A percentile compares a stretch with the other conserved stretches of the same genome.
Conservation (phyloP, 768 basidiomycete genomes). For the Mycena sanguinolenta region DNA sequence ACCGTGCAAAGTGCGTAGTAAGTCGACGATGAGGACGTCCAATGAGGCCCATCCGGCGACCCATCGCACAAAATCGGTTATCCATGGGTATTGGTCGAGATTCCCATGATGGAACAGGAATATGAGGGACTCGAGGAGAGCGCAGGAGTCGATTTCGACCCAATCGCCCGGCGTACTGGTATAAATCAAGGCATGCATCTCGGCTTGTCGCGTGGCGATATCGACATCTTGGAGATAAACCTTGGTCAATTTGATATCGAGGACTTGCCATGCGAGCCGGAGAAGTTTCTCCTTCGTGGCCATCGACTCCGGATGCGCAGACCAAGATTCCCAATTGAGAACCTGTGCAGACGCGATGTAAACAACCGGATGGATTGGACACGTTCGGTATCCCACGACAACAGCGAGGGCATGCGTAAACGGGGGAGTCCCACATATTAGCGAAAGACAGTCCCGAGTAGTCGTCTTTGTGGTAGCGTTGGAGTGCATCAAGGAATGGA, state of each 20-base stretch:
- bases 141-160: slow-evolving; percentile 4
- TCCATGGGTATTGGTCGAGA: slow-evolving; percentile 6
- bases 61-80: slow-evolving; percentile 9
- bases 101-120: not conserved
- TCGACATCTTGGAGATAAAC: slow-evolving; percentile 16
- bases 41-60: not conserved
- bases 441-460: slow-evolving; percentile 1
- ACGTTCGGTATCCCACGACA: not conserved
- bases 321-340: slow-evolving; percentile 2
- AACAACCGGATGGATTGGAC: slow-evolving; percentile 1
- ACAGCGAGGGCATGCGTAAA: slow-evolving; percentile 10
- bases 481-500: slow-evolving; percentile 8
- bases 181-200: not conserved
- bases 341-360: not conserved
- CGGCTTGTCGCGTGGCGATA: not conserved
- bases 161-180: not conserved
- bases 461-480: slow-evolving; percentile 10
- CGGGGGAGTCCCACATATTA: slow-evolving; percentile 21
- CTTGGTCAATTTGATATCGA: slow-evolving; percentile 18
- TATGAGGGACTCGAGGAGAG: slow-evolving; percentile 15
- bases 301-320: not conserved
- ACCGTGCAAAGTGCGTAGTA: slow-evolving; percentile 2
- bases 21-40: slow-evolving; percentile 4
- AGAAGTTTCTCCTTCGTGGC: slow-evolving; percentile 3
- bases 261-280: slow-evolving; percentile 2